Base-by-base conservation (phyloP, 1,139 yeast genomes). In the Geotrichum europaeum region DNA sequence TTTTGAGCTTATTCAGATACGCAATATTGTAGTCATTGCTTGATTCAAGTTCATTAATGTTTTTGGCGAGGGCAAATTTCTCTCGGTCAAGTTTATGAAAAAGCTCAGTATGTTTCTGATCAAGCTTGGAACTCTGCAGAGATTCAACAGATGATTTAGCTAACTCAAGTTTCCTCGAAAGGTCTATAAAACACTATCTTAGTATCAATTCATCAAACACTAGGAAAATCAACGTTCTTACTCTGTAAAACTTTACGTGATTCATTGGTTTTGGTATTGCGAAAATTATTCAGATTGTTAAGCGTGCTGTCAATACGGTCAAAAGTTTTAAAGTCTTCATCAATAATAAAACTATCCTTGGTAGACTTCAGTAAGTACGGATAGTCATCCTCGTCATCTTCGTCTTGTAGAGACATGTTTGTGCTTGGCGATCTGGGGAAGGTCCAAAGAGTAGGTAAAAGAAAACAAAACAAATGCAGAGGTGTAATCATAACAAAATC, bases 21-120 rank as follows among this genome's bases (percentile, higher is more conserved):
- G 83, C 76, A 60, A 78, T 79, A 62, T 79, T 74, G 6, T 80
- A 73, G 63, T 82, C 82, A 49, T 82, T 76, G 43, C 79, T 73
- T 65, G 82, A 78, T 62, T 84, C 87, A 60, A 84, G 73, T 56
- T 82, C 85, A 59, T 84, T 83, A 63, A 85, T 75, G 47, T 78
- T 78, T 66, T 83, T 84, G 2, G 87, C 88, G 12, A 84, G 73
- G 10, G 80, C 67, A 58, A 85, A 80, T 63, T 83, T 82, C 54
- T 78, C 76, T 51, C 79, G 76, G 66, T 84, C 87, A 53, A 84
- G 64, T 60, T 70, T 60, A 53, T 66, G 69, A 63, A 67, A 68
- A 62, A 60, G 69, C 58, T 68, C 72, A 2, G 68, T 65, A 32
- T 70, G 69, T 51, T 69, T 67, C 7, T 64, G 61, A 54, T 64